Base-by-base conservation (phyloP, 208 protist genomes). In the Acanthamoeba polyphaga region DNA sequence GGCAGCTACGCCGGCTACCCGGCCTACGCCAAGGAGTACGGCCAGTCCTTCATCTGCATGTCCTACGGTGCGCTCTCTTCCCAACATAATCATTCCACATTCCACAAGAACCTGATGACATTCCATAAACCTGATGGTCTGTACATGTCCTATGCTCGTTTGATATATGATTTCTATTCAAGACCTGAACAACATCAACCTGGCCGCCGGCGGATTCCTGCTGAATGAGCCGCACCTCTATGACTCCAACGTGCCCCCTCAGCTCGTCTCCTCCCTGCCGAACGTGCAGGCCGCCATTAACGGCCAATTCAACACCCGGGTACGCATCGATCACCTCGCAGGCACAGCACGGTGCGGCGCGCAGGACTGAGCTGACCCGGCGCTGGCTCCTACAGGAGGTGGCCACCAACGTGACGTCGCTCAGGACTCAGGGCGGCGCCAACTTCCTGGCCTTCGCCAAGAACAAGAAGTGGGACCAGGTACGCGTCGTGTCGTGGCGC, bases 31-130 rank as follows among this genome's bases (percentile, higher is more conserved):
- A 55, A 58, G 9, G 74, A 93, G 3, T 97, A 97, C 58, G 96
- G 96, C 38, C 96, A 97, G 84, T 95, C 96, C 19, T 97, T 96
- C 68, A 22, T 97, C 10, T 97, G 96, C 91, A 82, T 96, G 9
- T 74, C 91, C 3, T 97, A 93, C 49, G 51, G 64, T 51, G 87
- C 27, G 72, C 13, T 80, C 10, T 68, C 27, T 64, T 4, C 19
- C 29, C 60, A 66, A 9, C 19, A 29, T 64, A 53, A 3, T n/a
- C n/a, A 29, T 24, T 34, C 3, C 85, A 24, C 49, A 8, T 91
- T 72, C 64, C 9, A 91, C 55, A 38, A 1, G 43, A n/a, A n/a
- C n/a, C n/a, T n/a, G n/a, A n/a, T n/a, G n/a, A n/a, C n/a, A n/a
- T n/a, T n/a, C n/a, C n/a, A n/a, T n/a, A 4, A 3, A n/a, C 2